Conservation (phyloP, 306 rosid species). For the Glycine tomentella region DNA sequence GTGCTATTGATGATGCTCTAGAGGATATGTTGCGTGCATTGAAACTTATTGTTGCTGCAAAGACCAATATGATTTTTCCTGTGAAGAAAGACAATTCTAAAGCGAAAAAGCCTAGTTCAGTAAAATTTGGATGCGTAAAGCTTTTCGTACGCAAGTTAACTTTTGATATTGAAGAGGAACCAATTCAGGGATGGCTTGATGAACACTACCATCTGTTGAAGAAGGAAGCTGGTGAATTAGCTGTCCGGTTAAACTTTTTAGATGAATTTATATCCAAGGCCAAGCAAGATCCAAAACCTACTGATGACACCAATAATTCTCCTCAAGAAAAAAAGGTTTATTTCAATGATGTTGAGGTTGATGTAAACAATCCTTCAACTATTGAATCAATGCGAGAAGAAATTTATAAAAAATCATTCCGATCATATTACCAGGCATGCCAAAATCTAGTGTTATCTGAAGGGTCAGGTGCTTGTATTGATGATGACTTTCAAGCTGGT, state of each 20-base stretch:
- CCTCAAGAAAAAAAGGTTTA: constrained; percentile 59
- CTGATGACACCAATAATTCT: constrained; percentile 68
- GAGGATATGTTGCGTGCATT: constrained; percentile 95
- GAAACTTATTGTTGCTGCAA: constrained; percentile 82
- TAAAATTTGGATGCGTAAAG: constrained; percentile 79
- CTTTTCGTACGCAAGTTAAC: constrained; percentile 77
- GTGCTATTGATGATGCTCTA: constrained; percentile 92
- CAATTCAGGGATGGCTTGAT: constrained; percentile 99
- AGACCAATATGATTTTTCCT: constrained; percentile 81
- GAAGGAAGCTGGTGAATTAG: constrained; percentile 84
- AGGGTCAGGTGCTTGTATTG: constrained; percentile 86
- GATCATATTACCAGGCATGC: constrained; percentile 83
- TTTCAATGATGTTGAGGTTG: constrained; percentile 71
- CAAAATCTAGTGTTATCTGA: constrained; percentile 64
- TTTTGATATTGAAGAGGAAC: constrained; percentile 93
- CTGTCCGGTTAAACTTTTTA: constrained; percentile 81
- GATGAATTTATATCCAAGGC: constrained; percentile 73
- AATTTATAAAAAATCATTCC: constrained; percentile 77
- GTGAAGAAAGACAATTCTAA: constrained; percentile 76
- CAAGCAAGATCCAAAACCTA: constrained; percentile 58
- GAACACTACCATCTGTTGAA: constrained; percentile 87
- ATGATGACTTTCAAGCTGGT: constrained; percentile 87
- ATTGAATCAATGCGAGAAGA: constrained; percentile 67
- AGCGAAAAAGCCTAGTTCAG: constrained; percentile 69
- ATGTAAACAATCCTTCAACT: constrained; percentile 63